phyloP scores from a whole-genome alignment of 306 rosid species.

The Hippophae tibetana region DNA sequence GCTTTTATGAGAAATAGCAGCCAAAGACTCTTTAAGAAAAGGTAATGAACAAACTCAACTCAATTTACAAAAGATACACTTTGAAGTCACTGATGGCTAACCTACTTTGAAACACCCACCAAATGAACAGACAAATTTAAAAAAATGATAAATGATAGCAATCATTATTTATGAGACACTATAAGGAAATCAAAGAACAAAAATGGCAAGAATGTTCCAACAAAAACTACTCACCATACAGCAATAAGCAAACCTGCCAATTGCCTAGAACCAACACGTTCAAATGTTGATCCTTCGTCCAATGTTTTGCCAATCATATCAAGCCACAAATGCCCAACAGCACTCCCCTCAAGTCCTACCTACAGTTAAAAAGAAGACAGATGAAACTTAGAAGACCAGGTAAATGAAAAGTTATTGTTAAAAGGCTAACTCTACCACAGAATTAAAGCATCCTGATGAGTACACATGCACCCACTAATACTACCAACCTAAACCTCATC shows the following conservation, averaged over 20 bases:
- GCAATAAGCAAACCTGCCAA: conserved; percentile 97
- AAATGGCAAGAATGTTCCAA: conserved; percentile 6
- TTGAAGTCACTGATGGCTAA: too few relatives aligned
- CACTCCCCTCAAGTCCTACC: conserved; percentile 98
- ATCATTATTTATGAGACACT: background rate
- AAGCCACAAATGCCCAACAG: conserved; percentile 98
- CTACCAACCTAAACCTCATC: too few relatives aligned
- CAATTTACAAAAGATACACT: too few relatives aligned
- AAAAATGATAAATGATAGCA: background rate
- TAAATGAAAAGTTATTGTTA: background rate
- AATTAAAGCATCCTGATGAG: background rate
- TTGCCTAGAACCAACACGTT: conserved; percentile 93
- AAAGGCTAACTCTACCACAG: background rate
- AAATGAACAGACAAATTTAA: background rate
- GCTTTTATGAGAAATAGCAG: too few relatives aligned
- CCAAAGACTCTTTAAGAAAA: too few relatives aligned
- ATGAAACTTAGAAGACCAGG: background rate
- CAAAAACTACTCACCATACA: conserved; percentile 58
- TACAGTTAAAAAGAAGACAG: conserved; percentile 23
- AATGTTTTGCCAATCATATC: conserved; percentile 87
- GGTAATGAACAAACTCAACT: too few relatives aligned
- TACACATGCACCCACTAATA: background rate
- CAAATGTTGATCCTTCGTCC: conserved; percentile 84
- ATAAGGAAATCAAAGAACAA: background rate
- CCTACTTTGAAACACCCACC: too few relatives aligned